Evolutionary conservation across 2,329 filamentous ascomycete genomes (phyloP), one percentile per base, ranked within the genome.

Genomic region (Aureobasidium vineae): DNA sequence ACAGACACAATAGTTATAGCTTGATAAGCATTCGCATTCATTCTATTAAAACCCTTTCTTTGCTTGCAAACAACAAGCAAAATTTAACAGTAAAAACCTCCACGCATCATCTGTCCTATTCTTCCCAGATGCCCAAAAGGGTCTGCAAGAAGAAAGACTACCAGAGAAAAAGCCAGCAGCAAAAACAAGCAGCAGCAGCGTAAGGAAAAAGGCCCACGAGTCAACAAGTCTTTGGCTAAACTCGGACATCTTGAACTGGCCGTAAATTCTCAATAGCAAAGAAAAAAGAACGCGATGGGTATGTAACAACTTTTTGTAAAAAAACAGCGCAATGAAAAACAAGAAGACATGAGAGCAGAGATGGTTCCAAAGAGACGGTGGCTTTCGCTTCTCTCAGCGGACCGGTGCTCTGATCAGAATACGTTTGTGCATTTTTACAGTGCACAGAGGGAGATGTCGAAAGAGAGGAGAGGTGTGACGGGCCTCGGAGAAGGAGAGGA

Each of bases 191-290:
- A 31, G 8, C n/a, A 45, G n/a, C 41, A 45, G n/a, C n/a, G 41
- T 21, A 56, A n/a, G 7, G 7, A 59, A 59, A 59, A 45, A 43
- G 54, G 54, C 54, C 54, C 54, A 43, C 54, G 54, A 59, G 54
- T 59, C 54, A 45, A 40, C 54, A 52, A n/a, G 26, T 36, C 26
- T n/a, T 33, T 28, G 26, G 16, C 5, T 16, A 28, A 5, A 28
- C 45, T 23, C 11, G 50, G 50, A 56, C 36, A 3, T 56, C 53
- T 28, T 8, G 33, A 40, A 40, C 36, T 56, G 53, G 53, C 33
- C 53, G 21, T 43, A 6, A 31, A 31, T 31, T 31, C 28, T 31
- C 28, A 31, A 53, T 33, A 19, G 6, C 23, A 23, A 50, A 50
- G 23, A 33, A 26, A 36, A 56, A 5, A 19, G 19, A 40, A 52